Base-by-base conservation (phyloP, 2,329 filamentous ascomycete species). In the Macrophomina phaseolina region DNA sequence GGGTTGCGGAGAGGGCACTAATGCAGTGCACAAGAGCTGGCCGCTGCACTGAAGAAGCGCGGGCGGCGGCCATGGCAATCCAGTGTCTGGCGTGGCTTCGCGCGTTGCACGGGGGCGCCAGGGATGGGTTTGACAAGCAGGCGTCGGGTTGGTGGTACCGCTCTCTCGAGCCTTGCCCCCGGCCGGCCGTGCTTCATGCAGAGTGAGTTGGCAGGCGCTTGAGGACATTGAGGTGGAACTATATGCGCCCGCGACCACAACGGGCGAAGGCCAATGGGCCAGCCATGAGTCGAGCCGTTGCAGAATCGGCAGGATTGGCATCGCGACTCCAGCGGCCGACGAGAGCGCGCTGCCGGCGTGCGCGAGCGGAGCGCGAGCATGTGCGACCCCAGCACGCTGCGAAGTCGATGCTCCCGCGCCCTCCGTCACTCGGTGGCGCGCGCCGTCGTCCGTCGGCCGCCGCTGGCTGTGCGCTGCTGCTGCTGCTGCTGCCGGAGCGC, bases 171-270 rank as follows among this genome's bases (percentile, higher is more conserved):
- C 56, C 56, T 61, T 61, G 56, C 30, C 56, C 40, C 56, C 56
- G 28, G 56, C 56, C 56, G 56, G 56, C 56, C 56, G 56, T 65
- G 65, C 65, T 62, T 67, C 65, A 67, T 67, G 65, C 65, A 67
- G 32, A 67, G 72, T 75, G 75, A 76, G 75, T 71, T 77, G 76
- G 76, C 76, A 75, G 73, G 53, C 53, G 53, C 53, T 58, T 58
- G 53, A 58, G 53, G 53, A 42, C 55, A 38, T 46, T 40, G 72
- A 71, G 70, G 71, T 72, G 70, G 71, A 74, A 70, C 74, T 71
- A 77, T 73, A 65, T 60, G 64, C 52, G 52, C 64, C 40, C 45
- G 12, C 51, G 51, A 36, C 62, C 64, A 53, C 52, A 56, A 60
- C 32, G 40, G 64, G 52, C 38, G 42, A 46, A 65, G 62, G 49